Conservation (phyloP, 805 yeast species). For the Teunomyces panamensis region DNA sequence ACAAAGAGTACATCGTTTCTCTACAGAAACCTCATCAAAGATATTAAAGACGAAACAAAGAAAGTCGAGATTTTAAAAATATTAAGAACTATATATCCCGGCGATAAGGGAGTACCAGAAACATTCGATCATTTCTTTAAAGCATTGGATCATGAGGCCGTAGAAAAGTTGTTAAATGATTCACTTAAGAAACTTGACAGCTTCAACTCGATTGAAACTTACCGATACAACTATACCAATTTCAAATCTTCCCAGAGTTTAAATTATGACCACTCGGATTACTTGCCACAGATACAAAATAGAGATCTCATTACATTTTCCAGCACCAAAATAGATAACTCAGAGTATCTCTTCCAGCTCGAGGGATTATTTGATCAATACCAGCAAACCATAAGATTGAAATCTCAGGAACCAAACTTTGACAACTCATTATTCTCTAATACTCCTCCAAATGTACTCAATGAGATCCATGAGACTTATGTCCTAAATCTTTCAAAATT, state of each 20-base stretch:
- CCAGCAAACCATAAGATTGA: not conserved
- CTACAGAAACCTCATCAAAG: slow-evolving; percentile 16
- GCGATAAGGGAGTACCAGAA: slow-evolving; percentile 8
- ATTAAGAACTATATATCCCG: slow-evolving; percentile 9
- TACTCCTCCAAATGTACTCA: not conserved
- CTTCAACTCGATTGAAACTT: slow-evolving; percentile 23
- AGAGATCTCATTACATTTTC: slow-evolving; percentile 12
- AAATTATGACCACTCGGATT: slow-evolving; percentile 31
- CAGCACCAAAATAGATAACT: slow-evolving; percentile 12
- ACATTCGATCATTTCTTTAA: slow-evolving; percentile 13
- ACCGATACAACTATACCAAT: slow-evolving; percentile 21
- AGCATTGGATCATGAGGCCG: slow-evolving; percentile 10
- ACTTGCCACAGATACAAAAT: slow-evolving; percentile 16
- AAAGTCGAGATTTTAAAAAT: slow-evolving; percentile 18
- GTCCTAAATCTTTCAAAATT: not conserved
- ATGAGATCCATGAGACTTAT: not conserved
- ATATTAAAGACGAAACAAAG: slow-evolving; percentile 13
- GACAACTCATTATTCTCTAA: not conserved
- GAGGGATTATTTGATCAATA: slow-evolving; percentile 15
- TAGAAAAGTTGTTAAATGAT: slow-evolving; percentile 9
- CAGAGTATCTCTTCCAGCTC: slow-evolving; percentile 21
- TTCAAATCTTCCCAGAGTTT: slow-evolving; percentile 31
- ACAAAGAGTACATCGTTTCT: slow-evolving; percentile 7
- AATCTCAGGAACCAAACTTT: not conserved
- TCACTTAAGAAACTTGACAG: slow-evolving; percentile 12